phyloP scores from a whole-genome alignment of 2,329 filamentous ascomycete genomes.

The Colletotrichum graminicola region DNA sequence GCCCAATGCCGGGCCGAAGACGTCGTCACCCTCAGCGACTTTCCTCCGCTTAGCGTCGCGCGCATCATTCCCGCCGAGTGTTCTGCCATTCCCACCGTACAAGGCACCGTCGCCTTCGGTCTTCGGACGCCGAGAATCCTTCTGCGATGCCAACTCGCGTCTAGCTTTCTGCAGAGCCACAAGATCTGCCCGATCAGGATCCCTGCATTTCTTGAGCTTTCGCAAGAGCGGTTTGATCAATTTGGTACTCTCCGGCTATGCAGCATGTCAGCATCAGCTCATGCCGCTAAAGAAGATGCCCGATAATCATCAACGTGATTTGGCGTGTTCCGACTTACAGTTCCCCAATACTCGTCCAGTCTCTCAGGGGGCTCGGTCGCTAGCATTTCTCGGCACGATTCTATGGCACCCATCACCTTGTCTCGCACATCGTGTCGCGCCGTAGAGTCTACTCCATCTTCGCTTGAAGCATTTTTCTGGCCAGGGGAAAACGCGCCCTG shows the following conservation, averaged over 20 bases:
- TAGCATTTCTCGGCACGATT: slow-evolving; percentile 66
- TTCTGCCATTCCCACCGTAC: slow-evolving; percentile 55
- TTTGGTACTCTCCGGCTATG: slow-evolving; percentile 59
- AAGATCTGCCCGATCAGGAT: slow-evolving; percentile 80
- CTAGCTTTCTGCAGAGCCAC: slow-evolving; percentile 76
- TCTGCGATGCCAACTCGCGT: slow-evolving; percentile 63
- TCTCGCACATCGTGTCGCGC: slow-evolving; percentile 51
- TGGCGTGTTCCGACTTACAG: slow-evolving; percentile 50
- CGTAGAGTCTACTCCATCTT: slow-evolving; percentile 44
- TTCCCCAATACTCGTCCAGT: slow-evolving; percentile 66
- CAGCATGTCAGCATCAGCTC: slow-evolving; percentile 47
- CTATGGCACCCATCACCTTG: slow-evolving; percentile 63
- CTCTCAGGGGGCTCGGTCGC: slow-evolving; percentile 69
- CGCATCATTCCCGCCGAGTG: slow-evolving; percentile 42
- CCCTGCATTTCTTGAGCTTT: slow-evolving; percentile 79
- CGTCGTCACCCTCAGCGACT: slow-evolving; percentile 57
- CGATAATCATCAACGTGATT: neutral
- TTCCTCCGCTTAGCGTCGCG: slow-evolving; percentile 62
- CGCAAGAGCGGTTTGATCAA: slow-evolving; percentile 71
- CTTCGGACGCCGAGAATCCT: slow-evolving; percentile 55
- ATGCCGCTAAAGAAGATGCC: neutral
- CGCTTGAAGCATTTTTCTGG: slow-evolving; percentile 16
- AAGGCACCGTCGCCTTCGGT: slow-evolving; percentile 57
- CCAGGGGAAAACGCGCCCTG: slow-evolving; percentile 50
- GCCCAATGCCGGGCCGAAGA: slow-evolving; percentile 55